Percentiles rank a stretch among this genome's conserved stretches.
These are phyloP conservation scores for Hyphopichia fennica DNA, from an alignment of 1,139 yeast genomes.

Conservation along the genomic window DNA sequence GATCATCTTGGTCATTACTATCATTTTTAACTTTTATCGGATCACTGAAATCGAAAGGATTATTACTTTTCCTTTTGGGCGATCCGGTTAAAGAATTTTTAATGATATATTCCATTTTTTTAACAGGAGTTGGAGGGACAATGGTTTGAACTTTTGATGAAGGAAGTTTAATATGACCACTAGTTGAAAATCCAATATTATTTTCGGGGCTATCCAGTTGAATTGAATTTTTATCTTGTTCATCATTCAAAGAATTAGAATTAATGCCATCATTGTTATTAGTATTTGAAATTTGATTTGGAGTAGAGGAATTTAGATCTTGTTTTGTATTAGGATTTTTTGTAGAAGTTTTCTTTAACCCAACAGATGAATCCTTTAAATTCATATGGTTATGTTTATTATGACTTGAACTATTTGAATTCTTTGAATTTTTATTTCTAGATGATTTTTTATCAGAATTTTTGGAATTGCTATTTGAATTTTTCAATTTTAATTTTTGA, in stretches of 20 bases:
- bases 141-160: conserved; percentile 44
- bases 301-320: not conserved
- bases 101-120: conserved; percentile 50
- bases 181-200: conserved; percentile 47
- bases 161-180: conserved; percentile 51
- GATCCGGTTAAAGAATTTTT: conserved; percentile 10
- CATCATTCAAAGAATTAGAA: not conserved
- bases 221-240: not conserved
- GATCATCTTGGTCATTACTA: conserved; percentile 12
- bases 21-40: not conserved
- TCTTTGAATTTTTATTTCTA: conserved; percentile 2
- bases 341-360: conserved; percentile 31
- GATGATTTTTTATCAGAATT: too few species aligned
- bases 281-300: not conserved
- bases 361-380: conserved; percentile 43
- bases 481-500: conserved; percentile 4
- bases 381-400: conserved; percentile 38
- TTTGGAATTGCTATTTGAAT: not conserved
- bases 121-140: conserved; percentile 69
- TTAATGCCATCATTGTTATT: not conserved
- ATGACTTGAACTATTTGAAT: conserved; percentile 4
- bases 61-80: conserved; percentile 8
- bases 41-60: not conserved
- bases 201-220: not conserved
- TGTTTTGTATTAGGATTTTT: conserved; percentile 1